Conservation (phyloP, 176 grass and related monocot species). For the Phoenix dactylifera region DNA sequence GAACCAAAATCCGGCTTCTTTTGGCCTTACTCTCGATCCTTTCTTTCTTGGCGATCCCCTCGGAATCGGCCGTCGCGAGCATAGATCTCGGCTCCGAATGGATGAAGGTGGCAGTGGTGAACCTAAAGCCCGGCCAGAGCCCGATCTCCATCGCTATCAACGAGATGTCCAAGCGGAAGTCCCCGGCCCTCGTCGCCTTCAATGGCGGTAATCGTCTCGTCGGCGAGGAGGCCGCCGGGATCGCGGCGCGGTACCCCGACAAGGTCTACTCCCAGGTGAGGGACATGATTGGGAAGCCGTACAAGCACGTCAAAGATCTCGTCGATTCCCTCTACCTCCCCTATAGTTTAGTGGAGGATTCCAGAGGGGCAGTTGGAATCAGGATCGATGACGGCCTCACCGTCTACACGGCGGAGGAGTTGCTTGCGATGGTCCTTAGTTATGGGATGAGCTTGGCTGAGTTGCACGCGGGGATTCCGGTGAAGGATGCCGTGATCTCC, state of each 20-base stretch:
- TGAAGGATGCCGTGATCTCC: slow-evolving; percentile 76
- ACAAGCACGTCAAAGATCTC: slow-evolving; percentile 42
- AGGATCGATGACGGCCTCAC: slow-evolving; percentile 58
- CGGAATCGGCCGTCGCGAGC: slow-evolving; percentile 70
- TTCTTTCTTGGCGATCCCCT: slow-evolving; percentile 16
- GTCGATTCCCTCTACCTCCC: slow-evolving; percentile 64
- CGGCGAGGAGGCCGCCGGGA: slow-evolving; percentile 87
- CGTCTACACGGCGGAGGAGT: slow-evolving; percentile 67
- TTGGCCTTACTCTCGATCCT: slow-evolving; percentile 2
- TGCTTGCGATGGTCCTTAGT: slow-evolving; percentile 74
- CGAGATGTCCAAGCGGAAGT: slow-evolving; percentile 99
- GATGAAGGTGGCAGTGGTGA: slow-evolving; percentile 89
- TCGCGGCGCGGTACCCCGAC: slow-evolving; percentile 69
- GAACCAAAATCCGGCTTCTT: background rate
- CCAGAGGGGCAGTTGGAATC: slow-evolving; percentile 55
- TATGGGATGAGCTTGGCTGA: slow-evolving; percentile 66
- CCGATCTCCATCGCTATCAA: slow-evolving; percentile 89
- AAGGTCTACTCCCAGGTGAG: slow-evolving; percentile 80
- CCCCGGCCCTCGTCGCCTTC: slow-evolving; percentile 67
- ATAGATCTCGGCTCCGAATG: slow-evolving; percentile 95
- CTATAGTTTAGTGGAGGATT: slow-evolving; percentile 71
- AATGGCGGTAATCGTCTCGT: slow-evolving; percentile 64
- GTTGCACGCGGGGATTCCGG: slow-evolving; percentile 52
- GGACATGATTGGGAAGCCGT: slow-evolving; percentile 77
- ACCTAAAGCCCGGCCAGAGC: slow-evolving; percentile 62